A percentile compares a stretch with the other conserved stretches of the same genome.
Conservation (phyloP, 2,329 filamentous ascomycete species). For the Mycosphaerelloides madeirae region DNA sequence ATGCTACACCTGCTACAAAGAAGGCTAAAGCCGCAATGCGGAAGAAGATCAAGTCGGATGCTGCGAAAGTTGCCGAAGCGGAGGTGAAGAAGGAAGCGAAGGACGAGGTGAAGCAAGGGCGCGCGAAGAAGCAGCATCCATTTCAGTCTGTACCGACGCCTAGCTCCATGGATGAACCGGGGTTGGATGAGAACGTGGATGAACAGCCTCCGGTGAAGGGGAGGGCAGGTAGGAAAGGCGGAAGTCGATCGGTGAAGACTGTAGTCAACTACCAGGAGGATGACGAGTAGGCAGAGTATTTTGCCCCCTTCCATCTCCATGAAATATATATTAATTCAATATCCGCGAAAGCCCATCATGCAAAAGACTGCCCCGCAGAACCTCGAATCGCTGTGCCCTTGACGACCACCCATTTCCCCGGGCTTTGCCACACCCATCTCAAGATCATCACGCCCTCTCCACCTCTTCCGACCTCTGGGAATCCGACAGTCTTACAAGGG, state of each 20-base stretch:
- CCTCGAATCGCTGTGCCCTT: too few species aligned
- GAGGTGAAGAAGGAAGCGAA: conserved; percentile 9
- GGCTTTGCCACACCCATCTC: neutral
- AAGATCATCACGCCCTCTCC: neutral
- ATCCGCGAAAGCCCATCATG: too few species aligned
- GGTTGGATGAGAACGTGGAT: conserved; percentile 7
- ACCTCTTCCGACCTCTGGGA: neutral
- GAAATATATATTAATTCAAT: too few species aligned
- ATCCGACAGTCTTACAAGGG: neutral
- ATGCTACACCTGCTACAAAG: conserved; percentile 38
- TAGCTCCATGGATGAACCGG: conserved; percentile 9
- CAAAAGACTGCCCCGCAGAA: too few species aligned
- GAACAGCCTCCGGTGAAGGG: conserved; percentile 7
- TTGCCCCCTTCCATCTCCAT: too few species aligned
- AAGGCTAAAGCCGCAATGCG: conserved; percentile 35
- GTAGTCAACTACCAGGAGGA: conserved; percentile 18
- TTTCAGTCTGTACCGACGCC: conserved; percentile 13
- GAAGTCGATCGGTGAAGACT: conserved; percentile 14
- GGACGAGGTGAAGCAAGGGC: conserved; percentile 5
- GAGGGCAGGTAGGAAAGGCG: conserved; percentile 8
- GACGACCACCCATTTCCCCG: too few species aligned
- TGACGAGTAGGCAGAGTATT: conserved; percentile 3
- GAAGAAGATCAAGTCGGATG: conserved; percentile 21
- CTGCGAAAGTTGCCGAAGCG: conserved; percentile 22
- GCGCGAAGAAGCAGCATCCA: conserved; percentile 13